Percentiles rank a stretch among this genome's conserved stretches.
phyloP scores from a whole-genome alignment of 257 asterid species.

The Handroanthus guayacan region DNA sequence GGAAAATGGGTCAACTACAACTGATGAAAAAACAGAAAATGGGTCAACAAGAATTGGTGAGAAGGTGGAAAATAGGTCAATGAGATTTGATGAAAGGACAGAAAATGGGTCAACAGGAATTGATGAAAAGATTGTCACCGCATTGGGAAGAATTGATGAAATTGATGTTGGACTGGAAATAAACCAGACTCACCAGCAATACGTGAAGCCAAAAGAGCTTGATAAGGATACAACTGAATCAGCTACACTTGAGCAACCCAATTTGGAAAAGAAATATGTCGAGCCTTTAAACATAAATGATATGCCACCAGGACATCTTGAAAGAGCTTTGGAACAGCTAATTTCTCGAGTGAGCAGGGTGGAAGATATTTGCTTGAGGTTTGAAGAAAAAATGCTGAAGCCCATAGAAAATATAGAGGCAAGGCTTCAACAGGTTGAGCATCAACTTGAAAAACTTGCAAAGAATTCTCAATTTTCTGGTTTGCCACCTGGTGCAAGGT shows the following conservation, averaged over 20 bases:
- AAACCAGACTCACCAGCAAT: conserved; percentile 41
- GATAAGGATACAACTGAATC: conserved; percentile 46
- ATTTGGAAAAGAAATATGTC: conserved; percentile 29
- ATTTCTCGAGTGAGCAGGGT: conserved; percentile 76
- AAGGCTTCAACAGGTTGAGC: conserved; percentile 80
- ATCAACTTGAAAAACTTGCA: conserved; percentile 70
- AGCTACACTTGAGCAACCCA: conserved; percentile 37
- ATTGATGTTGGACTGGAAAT: conserved; percentile 37
- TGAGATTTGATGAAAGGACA: too few relatives aligned
- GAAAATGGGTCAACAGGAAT: conserved; percentile 25
- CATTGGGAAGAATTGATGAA: conserved; percentile 28
- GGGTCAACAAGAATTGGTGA: too few relatives aligned
- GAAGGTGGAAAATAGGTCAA: too few relatives aligned
- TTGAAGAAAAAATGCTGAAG: conserved; percentile 84
- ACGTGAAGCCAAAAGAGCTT: conserved; percentile 44
- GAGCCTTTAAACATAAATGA: conserved; percentile 38
- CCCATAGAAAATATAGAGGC: conserved; percentile 84
- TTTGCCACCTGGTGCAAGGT: conserved; percentile 58
- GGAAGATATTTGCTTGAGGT: conserved; percentile 83
- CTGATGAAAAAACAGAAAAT: too few relatives aligned
- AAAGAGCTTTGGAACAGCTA: conserved; percentile 72
- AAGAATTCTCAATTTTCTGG: conserved; percentile 52
- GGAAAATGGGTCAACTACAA: too few relatives aligned
- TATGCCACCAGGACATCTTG: conserved; percentile 48
- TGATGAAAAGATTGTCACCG: conserved; percentile 9